These are phyloP conservation scores for Aureobasidium sp. DNA, from an alignment of 2,329 filamentous ascomycete genomes.

Conservation along the genomic window DNA sequence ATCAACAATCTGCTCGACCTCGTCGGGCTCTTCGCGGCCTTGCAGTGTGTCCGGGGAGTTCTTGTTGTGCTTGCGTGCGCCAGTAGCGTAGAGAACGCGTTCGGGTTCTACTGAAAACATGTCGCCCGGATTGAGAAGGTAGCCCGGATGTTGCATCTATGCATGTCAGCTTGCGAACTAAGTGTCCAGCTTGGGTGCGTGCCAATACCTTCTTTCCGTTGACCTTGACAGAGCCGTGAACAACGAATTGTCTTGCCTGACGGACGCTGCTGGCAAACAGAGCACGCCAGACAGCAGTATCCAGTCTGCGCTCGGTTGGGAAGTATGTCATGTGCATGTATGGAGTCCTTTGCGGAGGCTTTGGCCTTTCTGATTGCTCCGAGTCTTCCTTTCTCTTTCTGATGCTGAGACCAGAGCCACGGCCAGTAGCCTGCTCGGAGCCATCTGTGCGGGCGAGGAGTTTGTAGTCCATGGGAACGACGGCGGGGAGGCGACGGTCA, in stretches of 20 bases:
- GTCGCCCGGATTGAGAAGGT: conserved; percentile 91
- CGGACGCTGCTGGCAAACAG: conserved; percentile 88
- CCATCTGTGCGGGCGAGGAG: conserved; percentile 79
- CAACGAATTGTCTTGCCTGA: conserved; percentile 88
- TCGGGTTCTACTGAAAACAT: conserved; percentile 95
- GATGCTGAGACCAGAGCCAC: conserved; percentile 62
- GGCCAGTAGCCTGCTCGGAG: conserved; percentile 70
- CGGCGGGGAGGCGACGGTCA: conserved; percentile 67
- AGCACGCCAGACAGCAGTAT: conserved; percentile 89
- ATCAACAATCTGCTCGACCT: conserved; percentile 10
- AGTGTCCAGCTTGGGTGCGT: neutral
- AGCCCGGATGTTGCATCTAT: conserved; percentile 89
- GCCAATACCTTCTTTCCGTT: conserved; percentile 79
- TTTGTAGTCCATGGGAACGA: conserved; percentile 73
- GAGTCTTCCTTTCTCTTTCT: conserved; percentile 15
- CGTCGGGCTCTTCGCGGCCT: conserved; percentile 16
- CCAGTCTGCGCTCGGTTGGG: conserved; percentile 80
- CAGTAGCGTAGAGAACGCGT: conserved; percentile 80
- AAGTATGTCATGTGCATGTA: conserved; percentile 97
- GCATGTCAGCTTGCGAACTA: conserved; percentile 3
- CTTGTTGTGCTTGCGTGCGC: conserved; percentile 44
- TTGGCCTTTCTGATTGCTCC: conserved; percentile 4
- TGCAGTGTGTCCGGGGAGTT: conserved; percentile 17
- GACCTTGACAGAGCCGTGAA: conserved; percentile 88
- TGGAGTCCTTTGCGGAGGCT: conserved; percentile 51